Percentiles rank a stretch among this genome's conserved stretches.
Evolutionary conservation across 139 green algal genomes (phyloP).

Genomic region (Picochlorum costavermella): DNA sequence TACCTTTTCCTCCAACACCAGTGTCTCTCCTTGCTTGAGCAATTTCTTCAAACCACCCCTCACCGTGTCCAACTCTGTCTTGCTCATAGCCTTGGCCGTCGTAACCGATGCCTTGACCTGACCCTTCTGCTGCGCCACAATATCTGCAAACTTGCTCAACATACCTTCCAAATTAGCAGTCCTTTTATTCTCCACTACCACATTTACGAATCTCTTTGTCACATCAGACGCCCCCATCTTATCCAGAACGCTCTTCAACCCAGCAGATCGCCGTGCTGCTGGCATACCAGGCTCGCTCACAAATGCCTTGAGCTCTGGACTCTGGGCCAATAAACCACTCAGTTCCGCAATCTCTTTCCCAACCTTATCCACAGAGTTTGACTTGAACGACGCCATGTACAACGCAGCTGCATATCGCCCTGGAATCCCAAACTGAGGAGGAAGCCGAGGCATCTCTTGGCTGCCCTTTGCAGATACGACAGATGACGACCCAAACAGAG

Average conservation of each 20-base stretch:
- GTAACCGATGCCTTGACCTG: conserved; percentile 61
- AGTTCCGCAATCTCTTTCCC: conserved; percentile 42
- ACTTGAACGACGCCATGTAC: conserved; percentile 41
- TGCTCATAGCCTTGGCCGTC: conserved; percentile 36
- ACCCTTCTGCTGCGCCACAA: conserved; percentile 48
- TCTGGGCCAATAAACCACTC: conserved; percentile 16
- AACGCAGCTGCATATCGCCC: conserved; percentile 59
- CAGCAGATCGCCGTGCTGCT: conserved; percentile 18
- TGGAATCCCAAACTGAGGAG: conserved; percentile 31
- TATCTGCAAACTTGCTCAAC: conserved; percentile 39
- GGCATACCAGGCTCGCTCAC: conserved; percentile 38
- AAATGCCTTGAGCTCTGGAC: conserved; percentile 35
- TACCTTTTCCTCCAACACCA: conserved; percentile 45
- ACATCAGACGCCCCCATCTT: conserved; percentile 36
- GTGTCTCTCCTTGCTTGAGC: conserved; percentile 45
- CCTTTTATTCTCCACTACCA: conserved; percentile 50
- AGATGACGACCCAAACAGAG: conserved; percentile 6
- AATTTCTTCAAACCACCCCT: conserved; percentile 41
- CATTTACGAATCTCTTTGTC: conserved; percentile 50
- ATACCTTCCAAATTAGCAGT: conserved; percentile 45
- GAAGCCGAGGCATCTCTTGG: conserved; percentile 17
- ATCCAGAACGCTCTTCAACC: conserved; percentile 29
- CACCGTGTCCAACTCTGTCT: conserved; percentile 45
- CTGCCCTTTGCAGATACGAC: conserved; percentile 12
- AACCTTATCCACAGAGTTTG: conserved; percentile 30